phyloP scores from a whole-genome alignment of 768 basidiomycete genomes.

The Naganishia friedmannii region DNA sequence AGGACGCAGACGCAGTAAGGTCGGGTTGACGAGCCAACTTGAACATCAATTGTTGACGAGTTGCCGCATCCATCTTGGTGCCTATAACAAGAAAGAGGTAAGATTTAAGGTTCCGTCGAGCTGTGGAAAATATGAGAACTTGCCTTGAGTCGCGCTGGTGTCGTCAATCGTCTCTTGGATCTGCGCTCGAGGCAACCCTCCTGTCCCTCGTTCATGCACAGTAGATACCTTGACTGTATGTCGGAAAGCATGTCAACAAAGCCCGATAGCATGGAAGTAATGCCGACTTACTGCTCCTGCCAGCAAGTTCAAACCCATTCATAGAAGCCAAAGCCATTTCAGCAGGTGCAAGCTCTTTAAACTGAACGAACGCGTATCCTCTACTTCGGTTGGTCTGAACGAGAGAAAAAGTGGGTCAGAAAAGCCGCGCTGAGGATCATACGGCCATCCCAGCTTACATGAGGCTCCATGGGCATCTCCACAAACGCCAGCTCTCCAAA shows the following conservation, averaged over 20 bases:
- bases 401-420: not conserved
- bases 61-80: slow-evolving; percentile 88
- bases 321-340: slow-evolving; percentile 97
- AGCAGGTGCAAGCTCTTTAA: slow-evolving; percentile 86
- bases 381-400: slow-evolving; percentile 81
- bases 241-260: slow-evolving; percentile 18
- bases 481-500: slow-evolving; percentile 98
- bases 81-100: not conserved
- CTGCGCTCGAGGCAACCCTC: slow-evolving; percentile 36
- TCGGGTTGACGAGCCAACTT: slow-evolving; percentile 89
- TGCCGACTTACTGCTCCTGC: slow-evolving; percentile 68
- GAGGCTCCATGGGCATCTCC: slow-evolving; percentile 91
- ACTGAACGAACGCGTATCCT: slow-evolving; percentile 98
- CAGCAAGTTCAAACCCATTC: slow-evolving; percentile 98
- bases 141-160: slow-evolving; percentile 62
- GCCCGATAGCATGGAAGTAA: too few species aligned
- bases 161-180: slow-evolving; percentile 63
- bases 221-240: slow-evolving; percentile 63
- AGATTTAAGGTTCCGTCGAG: not conserved
- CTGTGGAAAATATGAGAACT: slow-evolving; percentile 31
- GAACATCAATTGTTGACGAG: slow-evolving; percentile 99
- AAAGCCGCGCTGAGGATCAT: not conserved
- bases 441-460: slow-evolving; percentile 37
- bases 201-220: slow-evolving; percentile 83
- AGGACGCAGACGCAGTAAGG: slow-evolving; percentile 25